Base-by-base conservation (phyloP, 306 rosid genomes). In the Sicyos baderoa region DNA sequence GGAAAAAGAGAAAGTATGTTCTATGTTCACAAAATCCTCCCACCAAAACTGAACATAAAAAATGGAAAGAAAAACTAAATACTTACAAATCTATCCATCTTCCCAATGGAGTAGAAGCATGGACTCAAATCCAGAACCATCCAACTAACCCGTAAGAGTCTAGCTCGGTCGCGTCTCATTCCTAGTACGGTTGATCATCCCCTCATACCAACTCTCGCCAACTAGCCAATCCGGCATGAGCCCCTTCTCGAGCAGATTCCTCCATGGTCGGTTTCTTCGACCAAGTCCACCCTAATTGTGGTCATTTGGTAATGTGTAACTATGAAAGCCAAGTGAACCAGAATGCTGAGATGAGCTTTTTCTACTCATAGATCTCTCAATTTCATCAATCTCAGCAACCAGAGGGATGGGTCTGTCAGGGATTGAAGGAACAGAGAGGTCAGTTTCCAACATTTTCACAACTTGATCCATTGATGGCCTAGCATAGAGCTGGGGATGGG, bases 391-490 rank as follows among this genome's bases (percentile, higher is more conserved):
- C 48, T 84, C 86, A 9, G 99, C 79, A 54, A 86, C 94, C 0
- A 88, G 78, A 59, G 99, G 83, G 25, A 93, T 84, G 27, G 94
- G 97, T 37, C 99, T 75, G 63, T 86, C 97, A 0, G 91, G 81
- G 19, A 90, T 80, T 0, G 96, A 79, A 0, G 99, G 97, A n/a
- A 93, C 84, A 2, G 84, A 75, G 53, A 85, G 65, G 23, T 88
- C 97, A 1, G 97, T 86, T 75, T 93, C 99, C 74, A 93, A 75
- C 97, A 93, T 90, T 81, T 88, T 93, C 45, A 90, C 95, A 52
- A 88, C 96, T 79, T 88, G 97, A 74, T 93, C 99, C 99, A 93
- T 93, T 14, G 99, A 82, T 49, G 99, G 99, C 84, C 99, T 86
- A 2, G 97, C 99, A 70, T 90, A 79, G 66, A 90, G 54, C 82